Base-by-base conservation (phyloP, 768 basidiomycete species). In the Termitomyces sp. region DNA sequence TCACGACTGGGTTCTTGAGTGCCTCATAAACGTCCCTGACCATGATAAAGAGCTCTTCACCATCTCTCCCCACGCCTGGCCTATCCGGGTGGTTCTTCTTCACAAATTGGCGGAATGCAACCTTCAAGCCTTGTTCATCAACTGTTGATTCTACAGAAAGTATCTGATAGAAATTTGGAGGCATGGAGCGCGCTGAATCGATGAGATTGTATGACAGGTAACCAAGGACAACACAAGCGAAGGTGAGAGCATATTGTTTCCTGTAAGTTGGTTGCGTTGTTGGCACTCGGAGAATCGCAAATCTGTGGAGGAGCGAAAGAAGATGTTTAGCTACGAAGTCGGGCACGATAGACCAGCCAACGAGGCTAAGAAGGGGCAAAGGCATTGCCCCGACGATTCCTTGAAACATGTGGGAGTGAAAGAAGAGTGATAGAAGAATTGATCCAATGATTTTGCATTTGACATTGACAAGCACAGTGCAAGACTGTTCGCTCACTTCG, bases 11-110 rank as follows among this genome's bases (percentile, higher is more conserved):
- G 63, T 91, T 79, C 69, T 87, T 91, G 30, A 95, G 70, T 1
- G 88, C 85, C 63, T 95, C 91, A 63, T 85, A 93, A 36, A 85
- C 89, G 66, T 87, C 83, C 59, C 90, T 75, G 5, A 89, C 85
- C 49, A 75, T 70, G 50, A 93, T 88, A 67, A 95, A 95, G 30
- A 84, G 56, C 13, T 77, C 77, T 63, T 86, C 86, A 8, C 87
- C 87, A 20, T 74, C 70, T 0, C 72, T 72, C 0, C 87, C 87
- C 33, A 79, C 75, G 18, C 75, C 81, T 7, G 82, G 83, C 58
- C 87, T 79, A 73, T 95, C 93, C 0, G 93, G 93, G 67, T 95
- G 93, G 58, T 86, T 77, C 64, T 74, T 78, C 69, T 81, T 83
- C 26, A 89, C 93, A 64, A 94, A 93, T 20, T 81, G 75, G 55